phyloP scores from a whole-genome alignment of 768 basidiomycete genomes.

The Kwoniella mangroviensis region DNA sequence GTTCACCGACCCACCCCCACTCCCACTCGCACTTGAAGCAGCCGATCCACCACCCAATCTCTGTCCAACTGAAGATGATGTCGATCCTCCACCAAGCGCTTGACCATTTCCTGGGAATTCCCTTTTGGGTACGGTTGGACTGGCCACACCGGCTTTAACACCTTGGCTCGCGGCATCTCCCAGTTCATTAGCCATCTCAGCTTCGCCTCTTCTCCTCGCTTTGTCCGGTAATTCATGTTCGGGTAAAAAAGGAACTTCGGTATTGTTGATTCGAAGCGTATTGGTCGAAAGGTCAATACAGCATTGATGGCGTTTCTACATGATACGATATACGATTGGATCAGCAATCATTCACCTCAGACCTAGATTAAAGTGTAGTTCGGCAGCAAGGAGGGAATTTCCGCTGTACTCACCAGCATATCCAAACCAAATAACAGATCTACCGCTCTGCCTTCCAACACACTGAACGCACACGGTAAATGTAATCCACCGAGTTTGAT shows the following conservation, averaged over 20 bases:
- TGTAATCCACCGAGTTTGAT: conserved; percentile 81
- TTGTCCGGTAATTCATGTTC: conserved; percentile 94
- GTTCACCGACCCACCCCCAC: conserved; percentile 22
- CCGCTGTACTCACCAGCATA: conserved; percentile 67
- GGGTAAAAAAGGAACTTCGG: conserved; percentile 83
- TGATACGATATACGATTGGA: neutral
- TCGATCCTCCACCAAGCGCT: neutral
- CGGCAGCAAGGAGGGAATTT: conserved; percentile 64
- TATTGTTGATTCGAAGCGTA: conserved; percentile 86
- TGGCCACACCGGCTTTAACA: conserved; percentile 34
- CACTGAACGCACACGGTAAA: conserved; percentile 88
- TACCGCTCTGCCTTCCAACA: conserved; percentile 93
- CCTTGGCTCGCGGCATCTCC: conserved; percentile 41
- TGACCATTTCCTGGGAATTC: conserved; percentile 15
- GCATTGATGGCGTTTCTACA: conserved; percentile 83
- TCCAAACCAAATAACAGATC: conserved; percentile 98
- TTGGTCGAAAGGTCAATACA: conserved; percentile 90
- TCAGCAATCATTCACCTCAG: no score
- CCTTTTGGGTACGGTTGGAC: conserved; percentile 22
- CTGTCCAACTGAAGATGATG: conserved; percentile 7
- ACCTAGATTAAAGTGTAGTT: no score
- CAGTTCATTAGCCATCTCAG: conserved; percentile 53
- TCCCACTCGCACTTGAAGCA: conserved; percentile 30
- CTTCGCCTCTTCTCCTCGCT: conserved; percentile 60
- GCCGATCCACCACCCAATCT: conserved; percentile 13